A percentile compares a stretch with the other conserved stretches of the same genome.
These are phyloP conservation scores for Penicillium sp. DNA, from an alignment of 2,329 filamentous ascomycete genomes.

Conservation along the genomic window DNA sequence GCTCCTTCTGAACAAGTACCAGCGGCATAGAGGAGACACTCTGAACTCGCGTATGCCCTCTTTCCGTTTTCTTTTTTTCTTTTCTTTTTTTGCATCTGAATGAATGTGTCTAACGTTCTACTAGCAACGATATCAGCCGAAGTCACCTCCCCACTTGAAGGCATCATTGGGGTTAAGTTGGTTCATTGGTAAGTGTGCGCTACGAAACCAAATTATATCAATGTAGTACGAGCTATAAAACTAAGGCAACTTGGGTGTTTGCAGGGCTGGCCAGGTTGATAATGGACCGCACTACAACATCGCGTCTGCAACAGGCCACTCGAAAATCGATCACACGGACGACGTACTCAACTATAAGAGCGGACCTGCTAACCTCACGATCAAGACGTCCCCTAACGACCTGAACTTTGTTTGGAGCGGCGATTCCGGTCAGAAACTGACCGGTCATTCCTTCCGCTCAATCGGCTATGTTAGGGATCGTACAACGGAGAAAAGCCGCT, in stretches of 20 bases:
- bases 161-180: constrained; percentile 37
- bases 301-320: constrained; percentile 23
- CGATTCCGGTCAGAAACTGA: constrained; percentile 26
- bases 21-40: constrained; percentile 37
- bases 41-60: constrained; percentile 31
- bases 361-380: constrained; percentile 28
- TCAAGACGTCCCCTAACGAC: constrained; percentile 34
- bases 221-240: neutral
- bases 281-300: constrained; percentile 35
- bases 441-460: constrained; percentile 36
- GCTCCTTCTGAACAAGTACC: constrained; percentile 35
- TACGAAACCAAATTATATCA: too few relatives aligned
- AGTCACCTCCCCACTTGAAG: constrained; percentile 35
- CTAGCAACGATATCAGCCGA: constrained; percentile 31
- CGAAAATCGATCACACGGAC: constrained; percentile 24
- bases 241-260: neutral
- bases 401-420: constrained; percentile 27
- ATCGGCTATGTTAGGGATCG: constrained; percentile 37
- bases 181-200: constrained; percentile 29
- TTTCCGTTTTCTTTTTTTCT: neutral
- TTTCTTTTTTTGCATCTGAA: neutral
- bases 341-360: constrained; percentile 29
- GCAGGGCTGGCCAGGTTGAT: constrained; percentile 31
- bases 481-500: constrained; percentile 28
- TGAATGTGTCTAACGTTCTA: neutral